These are phyloP conservation scores for Daldinia loculata DNA, from an alignment of 495 filamentous ascomycete species.

Conservation along the genomic window DNA sequence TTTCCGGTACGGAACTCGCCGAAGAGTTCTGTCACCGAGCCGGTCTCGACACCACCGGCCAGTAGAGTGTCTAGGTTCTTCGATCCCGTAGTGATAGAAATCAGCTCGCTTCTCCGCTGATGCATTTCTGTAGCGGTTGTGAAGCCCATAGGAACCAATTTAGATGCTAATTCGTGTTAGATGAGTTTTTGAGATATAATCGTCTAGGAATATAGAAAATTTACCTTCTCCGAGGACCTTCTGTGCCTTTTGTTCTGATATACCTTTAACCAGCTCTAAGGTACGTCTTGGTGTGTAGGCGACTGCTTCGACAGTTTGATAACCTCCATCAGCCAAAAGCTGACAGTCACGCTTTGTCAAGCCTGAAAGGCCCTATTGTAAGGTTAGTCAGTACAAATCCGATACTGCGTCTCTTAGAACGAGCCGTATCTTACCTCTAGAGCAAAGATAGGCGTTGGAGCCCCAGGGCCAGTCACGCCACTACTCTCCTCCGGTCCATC, in stretches of 20 bases:
- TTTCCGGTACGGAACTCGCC: slow-evolving; percentile 98
- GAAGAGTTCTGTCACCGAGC: slow-evolving; percentile 98
- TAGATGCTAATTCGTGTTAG: slow-evolving; percentile 70
- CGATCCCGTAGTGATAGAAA: slow-evolving; percentile 96
- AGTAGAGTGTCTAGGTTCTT: slow-evolving; percentile 96
- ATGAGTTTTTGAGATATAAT: background rate
- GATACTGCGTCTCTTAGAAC: background rate
- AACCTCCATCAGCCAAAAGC: slow-evolving; percentile 88
- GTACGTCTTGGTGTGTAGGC: slow-evolving; percentile 91
- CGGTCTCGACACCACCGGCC: slow-evolving; percentile 94
- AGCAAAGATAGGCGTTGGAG: slow-evolving; percentile 86
- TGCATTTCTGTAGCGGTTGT: slow-evolving; percentile 99
- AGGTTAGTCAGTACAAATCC: slow-evolving; percentile 24
- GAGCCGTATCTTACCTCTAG: slow-evolving; percentile 73
- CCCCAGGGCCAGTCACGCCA: slow-evolving; percentile 80
- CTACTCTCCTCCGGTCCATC: slow-evolving; percentile 56
- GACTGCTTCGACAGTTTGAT: slow-evolving; percentile 91
- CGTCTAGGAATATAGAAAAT: slow-evolving; percentile 10
- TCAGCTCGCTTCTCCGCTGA: slow-evolving; percentile 90
- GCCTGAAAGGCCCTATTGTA: slow-evolving; percentile 74
- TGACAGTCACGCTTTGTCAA: slow-evolving; percentile 95
- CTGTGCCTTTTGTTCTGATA: slow-evolving; percentile 93
- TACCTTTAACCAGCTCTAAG: slow-evolving; percentile 94
- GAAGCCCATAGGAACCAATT: slow-evolving; percentile 97
- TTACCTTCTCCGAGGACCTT: slow-evolving; percentile 93